A percentile compares a stretch with the other conserved stretches of the same genome.
Evolutionary conservation across 805 yeast genomes (phyloP).

Genomic region (Kodamaea neixiangensis): DNA sequence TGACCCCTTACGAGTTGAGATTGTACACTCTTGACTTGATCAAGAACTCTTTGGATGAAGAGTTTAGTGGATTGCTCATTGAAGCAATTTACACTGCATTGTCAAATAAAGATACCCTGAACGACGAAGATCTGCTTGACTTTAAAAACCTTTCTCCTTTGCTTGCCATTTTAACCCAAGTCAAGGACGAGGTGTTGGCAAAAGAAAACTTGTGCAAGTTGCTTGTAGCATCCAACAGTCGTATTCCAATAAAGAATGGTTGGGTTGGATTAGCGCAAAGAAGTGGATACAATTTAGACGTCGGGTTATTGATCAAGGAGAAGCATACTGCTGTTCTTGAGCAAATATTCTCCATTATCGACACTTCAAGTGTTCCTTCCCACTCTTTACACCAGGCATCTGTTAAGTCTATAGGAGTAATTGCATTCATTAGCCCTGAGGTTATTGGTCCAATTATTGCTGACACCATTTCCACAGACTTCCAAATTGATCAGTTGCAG

Average conservation of each 20-base stretch:
- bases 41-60: constrained; percentile 24
- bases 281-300: constrained; percentile 53
- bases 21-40: constrained; percentile 35
- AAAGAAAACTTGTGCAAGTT: constrained; percentile 23
- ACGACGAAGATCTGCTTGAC: constrained; percentile 14
- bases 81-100: constrained; percentile 38
- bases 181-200: constrained; percentile 16
- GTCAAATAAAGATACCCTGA: constrained; percentile 11
- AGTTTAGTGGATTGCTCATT: constrained; percentile 46
- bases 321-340: constrained; percentile 24
- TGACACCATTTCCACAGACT: constrained; percentile 42
- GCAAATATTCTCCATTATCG: constrained; percentile 22
- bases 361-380: background rate
- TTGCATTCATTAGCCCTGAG: constrained; percentile 62
- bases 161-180: constrained; percentile 27
- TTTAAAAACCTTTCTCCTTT: constrained; percentile 25
- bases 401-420: constrained; percentile 32
- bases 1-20: constrained; percentile 36
- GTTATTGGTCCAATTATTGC: constrained; percentile 53
- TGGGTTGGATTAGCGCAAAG: constrained; percentile 80
- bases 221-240: constrained; percentile 30
- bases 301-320: constrained; percentile 53
- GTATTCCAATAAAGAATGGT: constrained; percentile 44
- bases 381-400: constrained; percentile 51
- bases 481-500: constrained; percentile 37